phyloP scores from a whole-genome alignment of 345 rosid species.

The Ceriops tagal region DNA sequence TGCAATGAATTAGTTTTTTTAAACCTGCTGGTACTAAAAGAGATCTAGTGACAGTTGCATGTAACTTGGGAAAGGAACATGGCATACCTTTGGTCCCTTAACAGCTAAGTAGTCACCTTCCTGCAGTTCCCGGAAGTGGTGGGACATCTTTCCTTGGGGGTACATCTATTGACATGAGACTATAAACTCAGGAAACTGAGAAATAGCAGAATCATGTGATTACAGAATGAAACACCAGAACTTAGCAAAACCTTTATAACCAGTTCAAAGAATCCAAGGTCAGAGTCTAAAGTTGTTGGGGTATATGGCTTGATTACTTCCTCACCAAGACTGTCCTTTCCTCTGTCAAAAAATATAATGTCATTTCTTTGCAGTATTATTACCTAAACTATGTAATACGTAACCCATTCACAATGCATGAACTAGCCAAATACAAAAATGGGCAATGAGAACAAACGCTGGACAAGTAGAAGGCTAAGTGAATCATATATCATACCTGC shows the following conservation, averaged over 20 bases:
- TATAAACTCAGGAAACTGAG: neutral
- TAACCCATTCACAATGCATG: neutral
- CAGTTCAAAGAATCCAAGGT: constrained; percentile 25
- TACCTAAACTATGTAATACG: neutral
- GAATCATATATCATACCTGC: constrained; percentile 35
- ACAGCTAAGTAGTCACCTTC: constrained; percentile 29
- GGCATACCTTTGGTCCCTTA: constrained; percentile 32
- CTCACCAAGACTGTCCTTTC: constrained; percentile 26
- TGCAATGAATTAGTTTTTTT: no score
- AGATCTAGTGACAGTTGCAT: neutral
- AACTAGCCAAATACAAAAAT: neutral
- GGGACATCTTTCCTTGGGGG: constrained; percentile 37
- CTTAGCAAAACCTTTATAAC: constrained; percentile 25
- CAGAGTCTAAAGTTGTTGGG: constrained; percentile 31
- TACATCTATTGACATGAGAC: constrained; percentile 22
- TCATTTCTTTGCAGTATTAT: neutral
- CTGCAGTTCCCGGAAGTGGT: constrained; percentile 25
- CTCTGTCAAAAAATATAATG: constrained; percentile 15
- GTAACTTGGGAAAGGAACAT: neutral
- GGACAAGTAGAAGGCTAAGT: neutral
- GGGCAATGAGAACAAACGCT: neutral
- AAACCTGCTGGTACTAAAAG: neutral
- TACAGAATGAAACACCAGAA: neutral
- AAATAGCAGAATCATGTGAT: neutral
- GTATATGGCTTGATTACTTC: constrained; percentile 32